Evolutionary conservation across 192 early-diverging fungal species (phyloP).

Genomic region (Rhizophlyctis rosea): DNA sequence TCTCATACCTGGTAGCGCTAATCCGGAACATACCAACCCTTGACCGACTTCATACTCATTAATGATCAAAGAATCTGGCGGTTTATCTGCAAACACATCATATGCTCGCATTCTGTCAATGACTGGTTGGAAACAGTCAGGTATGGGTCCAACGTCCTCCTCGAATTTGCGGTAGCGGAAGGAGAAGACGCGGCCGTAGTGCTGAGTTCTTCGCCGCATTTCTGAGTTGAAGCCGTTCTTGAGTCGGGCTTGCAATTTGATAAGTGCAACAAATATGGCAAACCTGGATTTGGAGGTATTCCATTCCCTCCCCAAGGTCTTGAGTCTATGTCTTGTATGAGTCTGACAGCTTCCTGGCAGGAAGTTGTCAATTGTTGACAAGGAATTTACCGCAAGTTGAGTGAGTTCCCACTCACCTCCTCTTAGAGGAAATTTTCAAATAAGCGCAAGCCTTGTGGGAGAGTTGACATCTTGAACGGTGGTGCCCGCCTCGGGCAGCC

Average conservation of each 20-base stretch:
- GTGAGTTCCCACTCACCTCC: no score
- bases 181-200: slow-evolving; percentile 62
- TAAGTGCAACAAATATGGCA: background rate
- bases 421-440: no score
- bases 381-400: no score
- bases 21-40: slow-evolving; percentile 43
- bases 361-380: background rate
- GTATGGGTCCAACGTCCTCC: slow-evolving; percentile 51
- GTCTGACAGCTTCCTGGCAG: slow-evolving; percentile 39
- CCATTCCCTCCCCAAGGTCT: slow-evolving; percentile 56
- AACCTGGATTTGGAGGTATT: slow-evolving; percentile 46
- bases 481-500: no score
- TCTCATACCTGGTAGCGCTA: background rate
- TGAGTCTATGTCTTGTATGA: slow-evolving; percentile 42
- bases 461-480: no score
- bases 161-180: slow-evolving; percentile 45
- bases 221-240: slow-evolving; percentile 32
- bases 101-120: slow-evolving; percentile 41
- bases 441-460: no score
- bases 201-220: slow-evolving; percentile 64
- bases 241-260: background rate
- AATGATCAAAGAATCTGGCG: slow-evolving; percentile 15
- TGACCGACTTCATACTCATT: slow-evolving; percentile 63
- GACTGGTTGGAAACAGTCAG: slow-evolving; percentile 42
- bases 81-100: slow-evolving; percentile 28